Evolutionary conservation across 768 basidiomycete genomes (phyloP).

Genomic region (Mycena polygramma): DNA sequence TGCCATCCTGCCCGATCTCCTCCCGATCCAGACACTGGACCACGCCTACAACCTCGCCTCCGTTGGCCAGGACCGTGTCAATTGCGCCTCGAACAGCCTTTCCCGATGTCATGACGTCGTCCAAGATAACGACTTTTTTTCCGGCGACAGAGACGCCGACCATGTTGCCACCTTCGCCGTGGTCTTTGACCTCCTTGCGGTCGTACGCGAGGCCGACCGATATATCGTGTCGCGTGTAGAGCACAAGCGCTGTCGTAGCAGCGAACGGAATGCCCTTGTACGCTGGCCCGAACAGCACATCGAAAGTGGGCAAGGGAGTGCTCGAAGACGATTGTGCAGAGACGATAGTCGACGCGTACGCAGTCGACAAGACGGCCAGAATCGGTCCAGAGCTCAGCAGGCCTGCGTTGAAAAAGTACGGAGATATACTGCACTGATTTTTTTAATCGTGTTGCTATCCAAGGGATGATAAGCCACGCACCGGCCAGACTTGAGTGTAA

Average conservation of each 20-base stretch:
- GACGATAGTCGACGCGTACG: conserved; percentile 87
- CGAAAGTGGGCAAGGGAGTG: conserved; percentile 63
- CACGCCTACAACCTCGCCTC: conserved; percentile 90
- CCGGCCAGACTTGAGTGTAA: conserved; percentile 96
- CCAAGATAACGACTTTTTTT: conserved; percentile 87
- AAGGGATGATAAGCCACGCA: conserved; percentile 45
- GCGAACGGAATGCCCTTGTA: conserved; percentile 98
- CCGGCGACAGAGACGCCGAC: conserved; percentile 90
- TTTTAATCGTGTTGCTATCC: no score
- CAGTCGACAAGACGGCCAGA: conserved; percentile 79
- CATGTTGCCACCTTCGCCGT: conserved; percentile 94
- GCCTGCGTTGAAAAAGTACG: conserved; percentile 98
- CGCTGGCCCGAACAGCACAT: conserved; percentile 95
- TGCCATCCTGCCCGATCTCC: conserved; percentile 81
- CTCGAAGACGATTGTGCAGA: conserved; percentile 54
- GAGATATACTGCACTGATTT: conserved; percentile 72
- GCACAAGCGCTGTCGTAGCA: conserved; percentile 81
- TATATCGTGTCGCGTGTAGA: conserved; percentile 74
- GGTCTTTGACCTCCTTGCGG: conserved; percentile 95
- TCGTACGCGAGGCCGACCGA: conserved; percentile 90
- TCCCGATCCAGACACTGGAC: conserved; percentile 89
- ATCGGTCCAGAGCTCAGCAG: conserved; percentile 88
- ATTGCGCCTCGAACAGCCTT: conserved; percentile 91
- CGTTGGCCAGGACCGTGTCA: conserved; percentile 72
- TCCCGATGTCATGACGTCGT: conserved; percentile 96